phyloP scores from a whole-genome alignment of 2,329 filamentous ascomycete genomes.

The Aspergillus tubingensis region DNA sequence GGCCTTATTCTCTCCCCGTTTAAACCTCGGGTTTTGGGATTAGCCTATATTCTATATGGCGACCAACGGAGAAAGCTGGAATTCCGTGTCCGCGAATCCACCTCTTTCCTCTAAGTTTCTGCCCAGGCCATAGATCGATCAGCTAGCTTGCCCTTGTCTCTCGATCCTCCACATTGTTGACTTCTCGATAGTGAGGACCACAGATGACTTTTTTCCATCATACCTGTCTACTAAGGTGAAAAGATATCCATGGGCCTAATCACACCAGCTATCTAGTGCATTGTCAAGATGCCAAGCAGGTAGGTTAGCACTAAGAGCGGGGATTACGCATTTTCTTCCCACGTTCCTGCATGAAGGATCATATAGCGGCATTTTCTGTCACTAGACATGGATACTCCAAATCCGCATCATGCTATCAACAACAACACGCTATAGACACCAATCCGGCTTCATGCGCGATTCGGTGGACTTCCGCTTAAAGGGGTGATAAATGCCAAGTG shows the following conservation, averaged over 20 bases:
- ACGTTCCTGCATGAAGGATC: conserved; percentile 2
- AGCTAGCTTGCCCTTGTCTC: not conserved
- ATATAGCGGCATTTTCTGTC: not conserved
- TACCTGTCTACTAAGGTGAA: not conserved
- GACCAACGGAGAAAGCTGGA: not conserved
- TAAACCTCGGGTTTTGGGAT: not conserved
- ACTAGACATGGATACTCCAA: not conserved
- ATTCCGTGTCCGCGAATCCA: not conserved
- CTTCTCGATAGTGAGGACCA: not conserved
- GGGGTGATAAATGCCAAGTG: not conserved
- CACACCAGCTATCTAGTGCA: not conserved
- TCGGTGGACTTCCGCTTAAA: not conserved
- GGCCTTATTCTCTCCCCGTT: not conserved
- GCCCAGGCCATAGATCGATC: not conserved
- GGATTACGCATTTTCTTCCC: conserved; percentile 16
- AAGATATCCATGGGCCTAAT: not conserved
- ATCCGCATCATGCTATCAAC: not conserved
- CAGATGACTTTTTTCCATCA: not conserved
- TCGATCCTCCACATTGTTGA: not conserved
- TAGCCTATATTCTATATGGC: not conserved
- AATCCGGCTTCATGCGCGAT: not conserved
- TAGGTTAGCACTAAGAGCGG: conserved; percentile 15
- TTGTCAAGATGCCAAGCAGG: conserved; percentile 14
- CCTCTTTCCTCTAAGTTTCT: not conserved
- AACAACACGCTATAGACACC: not conserved